These are phyloP conservation scores for Puccinia polysora DNA, from an alignment of 1,284 basidiomycete species.

Conservation along the genomic window DNA sequence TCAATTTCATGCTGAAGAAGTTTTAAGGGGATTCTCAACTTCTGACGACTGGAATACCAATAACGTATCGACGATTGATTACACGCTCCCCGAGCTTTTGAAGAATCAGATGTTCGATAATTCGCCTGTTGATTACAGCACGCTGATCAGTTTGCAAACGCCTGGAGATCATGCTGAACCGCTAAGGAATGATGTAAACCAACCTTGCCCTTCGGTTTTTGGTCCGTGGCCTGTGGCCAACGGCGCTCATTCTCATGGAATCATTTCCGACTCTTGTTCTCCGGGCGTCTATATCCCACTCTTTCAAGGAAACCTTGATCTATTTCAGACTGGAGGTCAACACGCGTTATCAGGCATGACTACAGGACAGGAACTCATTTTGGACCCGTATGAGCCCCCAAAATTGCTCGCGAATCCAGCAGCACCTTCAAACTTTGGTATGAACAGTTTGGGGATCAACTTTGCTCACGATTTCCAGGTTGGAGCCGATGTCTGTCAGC, in stretches of 20 bases:
- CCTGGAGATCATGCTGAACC: background rate
- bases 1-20: background rate
- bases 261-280: background rate
- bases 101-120: conserved; percentile 9
- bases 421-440: background rate
- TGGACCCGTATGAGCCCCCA: no score
- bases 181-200: background rate
- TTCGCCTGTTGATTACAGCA: conserved; percentile 8
- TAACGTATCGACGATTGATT: background rate
- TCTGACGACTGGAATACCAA: conserved; percentile 1
- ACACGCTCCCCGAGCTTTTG: conserved; percentile 4
- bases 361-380: no score
- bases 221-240: background rate
- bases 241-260: background rate
- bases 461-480: conserved; percentile 1
- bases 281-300: background rate
- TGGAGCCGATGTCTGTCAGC: conserved; percentile 1
- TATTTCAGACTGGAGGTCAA: background rate
- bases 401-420: background rate
- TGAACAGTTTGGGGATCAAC: conserved; percentile 9
- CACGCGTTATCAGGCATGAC: background rate
- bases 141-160: conserved; percentile 6
- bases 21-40: background rate
- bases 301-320: background rate
- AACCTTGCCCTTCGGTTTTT: background rate